phyloP scores from a whole-genome alignment of 352 stramenopile species.

The Ophiocytium majus region DNA sequence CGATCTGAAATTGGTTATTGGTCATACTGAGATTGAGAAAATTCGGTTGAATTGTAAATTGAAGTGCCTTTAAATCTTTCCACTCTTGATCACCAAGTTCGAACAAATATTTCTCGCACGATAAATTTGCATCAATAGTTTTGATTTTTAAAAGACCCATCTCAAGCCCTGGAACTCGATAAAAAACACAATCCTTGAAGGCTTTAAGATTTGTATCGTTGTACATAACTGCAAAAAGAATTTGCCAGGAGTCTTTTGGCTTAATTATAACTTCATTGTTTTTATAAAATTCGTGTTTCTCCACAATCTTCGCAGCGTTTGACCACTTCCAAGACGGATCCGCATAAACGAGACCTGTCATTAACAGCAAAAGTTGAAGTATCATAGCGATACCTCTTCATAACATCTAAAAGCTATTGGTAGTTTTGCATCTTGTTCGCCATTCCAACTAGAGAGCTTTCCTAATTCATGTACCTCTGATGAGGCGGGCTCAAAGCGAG shows the following conservation, averaged over 20 bases:
- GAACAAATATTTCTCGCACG: no score
- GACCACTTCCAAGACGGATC: background rate
- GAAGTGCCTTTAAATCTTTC: no score
- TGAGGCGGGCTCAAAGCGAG: background rate
- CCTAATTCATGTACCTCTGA: background rate
- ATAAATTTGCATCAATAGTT: no score
- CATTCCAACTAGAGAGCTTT: background rate
- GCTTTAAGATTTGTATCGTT: background rate
- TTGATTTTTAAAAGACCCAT: background rate
- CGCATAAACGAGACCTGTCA: background rate
- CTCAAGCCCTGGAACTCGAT: background rate
- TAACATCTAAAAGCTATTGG: background rate
- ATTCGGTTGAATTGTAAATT: no score
- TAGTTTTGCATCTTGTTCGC: background rate
- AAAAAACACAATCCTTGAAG: conserved; percentile 12
- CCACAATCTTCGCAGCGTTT: background rate
- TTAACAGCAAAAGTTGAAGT: background rate
- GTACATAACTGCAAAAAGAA: background rate
- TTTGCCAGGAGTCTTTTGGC: conserved; percentile 2
- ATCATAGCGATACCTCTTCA: conserved; percentile 1
- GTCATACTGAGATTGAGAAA: no score
- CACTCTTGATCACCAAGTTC: no score
- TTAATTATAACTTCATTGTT: conserved; percentile 13
- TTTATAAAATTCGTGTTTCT: conserved; percentile 13
- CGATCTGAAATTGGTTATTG: no score